Base-by-base conservation (phyloP, 202 grass and related monocot genomes). In the Panicum hallii region DNA sequence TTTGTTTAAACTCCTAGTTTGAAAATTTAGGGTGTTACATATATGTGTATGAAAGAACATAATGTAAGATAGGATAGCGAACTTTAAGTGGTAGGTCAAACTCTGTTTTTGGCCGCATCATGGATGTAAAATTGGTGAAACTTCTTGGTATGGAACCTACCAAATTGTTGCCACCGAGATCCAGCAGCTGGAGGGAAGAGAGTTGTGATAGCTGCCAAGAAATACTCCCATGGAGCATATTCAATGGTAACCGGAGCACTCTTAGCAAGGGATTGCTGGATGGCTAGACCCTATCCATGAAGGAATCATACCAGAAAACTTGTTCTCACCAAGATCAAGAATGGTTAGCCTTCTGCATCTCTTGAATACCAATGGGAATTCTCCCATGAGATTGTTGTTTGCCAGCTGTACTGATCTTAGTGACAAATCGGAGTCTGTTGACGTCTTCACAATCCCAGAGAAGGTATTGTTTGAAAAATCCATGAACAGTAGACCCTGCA, bases 401-500 rank as follows among this genome's bases (percentile, higher is more conserved):
- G 22, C 72, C 8, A 67, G 56, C 16, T 79, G 88, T 70, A 78
- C 70, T 15, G 57, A 86, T 66, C 44, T 22, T 79, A 73, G 79
- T 16, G 56, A 64, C 4, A 78, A 80, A 41, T 67, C 65, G 14
- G 19, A 54, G 28, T 73, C 40, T 32, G 32, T 40, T 8, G 63
- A 46, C 19, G 20, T 72, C 6, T 57, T 81, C 11, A 90, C 70
- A 26, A 55, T 17, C 20, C 92, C 92, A 1, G 53, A 77, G 17
- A 94, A 32, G 30, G 74, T 34, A 56, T 94, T 94, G 61, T 17
- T 73, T 69, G 85, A 86, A 15, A 94, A 63, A 80, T 88, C 85
- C 1, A 94, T 60, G 23, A 87, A 78, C 54, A 72, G 5, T 13
- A 90, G 45, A 12, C 26, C 22, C 22, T 74, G 17, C 26, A 88